Conservation (phyloP, 192 early-diverging fungal species). For the Backusella tarrabulga region DNA sequence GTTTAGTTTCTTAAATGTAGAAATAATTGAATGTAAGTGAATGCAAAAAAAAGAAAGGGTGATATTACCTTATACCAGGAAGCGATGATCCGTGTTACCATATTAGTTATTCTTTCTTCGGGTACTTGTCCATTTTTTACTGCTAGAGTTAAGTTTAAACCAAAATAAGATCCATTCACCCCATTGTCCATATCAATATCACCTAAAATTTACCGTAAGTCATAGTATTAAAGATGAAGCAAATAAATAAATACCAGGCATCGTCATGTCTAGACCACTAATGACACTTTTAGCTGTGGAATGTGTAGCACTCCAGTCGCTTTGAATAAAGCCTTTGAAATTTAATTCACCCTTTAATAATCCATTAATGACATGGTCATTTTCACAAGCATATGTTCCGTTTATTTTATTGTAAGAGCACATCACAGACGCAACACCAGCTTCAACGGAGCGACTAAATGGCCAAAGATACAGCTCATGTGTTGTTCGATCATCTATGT, state of each 20-base stretch:
- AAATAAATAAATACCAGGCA: conserved; percentile 36
- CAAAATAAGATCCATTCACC: conserved; percentile 1
- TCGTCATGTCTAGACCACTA: conserved; percentile 58
- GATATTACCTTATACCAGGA: conserved; percentile 13
- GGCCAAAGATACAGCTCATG: conserved; percentile 62
- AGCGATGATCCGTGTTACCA: conserved; percentile 13
- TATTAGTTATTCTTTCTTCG: not conserved
- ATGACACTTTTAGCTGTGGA: conserved; percentile 14
- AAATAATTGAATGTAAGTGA: no score
- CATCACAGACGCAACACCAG: conserved; percentile 59
- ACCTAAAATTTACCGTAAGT: conserved; percentile 18
- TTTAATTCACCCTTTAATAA: conserved; percentile 49
- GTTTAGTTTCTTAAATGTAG: not conserved
- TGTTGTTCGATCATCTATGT: conserved; percentile 54
- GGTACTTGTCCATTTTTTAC: conserved; percentile 5
- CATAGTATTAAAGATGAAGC: not conserved
- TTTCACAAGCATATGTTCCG: conserved; percentile 52
- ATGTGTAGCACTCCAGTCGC: conserved; percentile 49
- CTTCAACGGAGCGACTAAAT: conserved; percentile 52
- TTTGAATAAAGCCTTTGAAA: conserved; percentile 52
- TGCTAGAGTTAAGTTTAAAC: conserved; percentile 10
- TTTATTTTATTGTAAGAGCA: conserved; percentile 61
- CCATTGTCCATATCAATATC: conserved; percentile 8
- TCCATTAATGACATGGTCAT: conserved; percentile 35
- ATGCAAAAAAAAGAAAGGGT: no score